Evolutionary conservation across 495 filamentous ascomycete genomes (phyloP).

Genomic region (Elasticomyces elasticus): DNA sequence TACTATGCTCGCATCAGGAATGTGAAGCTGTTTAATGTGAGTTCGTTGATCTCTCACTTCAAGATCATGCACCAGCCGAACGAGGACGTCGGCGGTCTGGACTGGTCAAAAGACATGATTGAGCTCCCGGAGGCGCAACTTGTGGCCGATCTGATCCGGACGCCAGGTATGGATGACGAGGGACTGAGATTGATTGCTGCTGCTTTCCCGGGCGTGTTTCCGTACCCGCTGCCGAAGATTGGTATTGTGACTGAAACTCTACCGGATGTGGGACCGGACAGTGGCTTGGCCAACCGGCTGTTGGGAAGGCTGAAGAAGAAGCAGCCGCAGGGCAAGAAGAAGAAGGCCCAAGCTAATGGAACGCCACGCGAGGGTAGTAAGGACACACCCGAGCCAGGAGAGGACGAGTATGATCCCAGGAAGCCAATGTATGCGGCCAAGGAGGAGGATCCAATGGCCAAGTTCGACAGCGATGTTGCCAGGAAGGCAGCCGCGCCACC

Average conservation of each 20-base stretch:
- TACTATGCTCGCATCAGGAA: slow-evolving; percentile 28
- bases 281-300: slow-evolving; percentile 2
- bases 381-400: slow-evolving; percentile 20
- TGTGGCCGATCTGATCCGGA: slow-evolving; percentile 39
- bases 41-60: slow-evolving; percentile 59
- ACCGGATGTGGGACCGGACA: slow-evolving; percentile 1
- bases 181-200: slow-evolving; percentile 46
- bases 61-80: slow-evolving; percentile 43
- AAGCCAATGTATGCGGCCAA: slow-evolving; percentile 20
- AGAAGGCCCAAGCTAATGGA: slow-evolving; percentile 10
- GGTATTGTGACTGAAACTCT: slow-evolving; percentile 1
- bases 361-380: slow-evolving; percentile 1
- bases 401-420: slow-evolving; percentile 39
- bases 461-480: slow-evolving; percentile 16
- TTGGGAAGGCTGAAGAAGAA: slow-evolving; percentile 14
- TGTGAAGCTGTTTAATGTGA: slow-evolving; percentile 47
- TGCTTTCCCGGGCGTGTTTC: slow-evolving; percentile 41
- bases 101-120: slow-evolving; percentile 66
- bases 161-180: slow-evolving; percentile 45
- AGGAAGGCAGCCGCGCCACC: slow-evolving; percentile 8
- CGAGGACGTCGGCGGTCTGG: slow-evolving; percentile 29
- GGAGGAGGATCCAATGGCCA: slow-evolving; percentile 4
- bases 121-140: slow-evolving; percentile 46
- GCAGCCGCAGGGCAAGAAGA: slow-evolving; percentile 8
- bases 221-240: slow-evolving; percentile 14